Evolutionary conservation across 1,139 yeast genomes (phyloP), one percentile per base, ranked within the genome.

Genomic region (Candida labiduridarum): DNA sequence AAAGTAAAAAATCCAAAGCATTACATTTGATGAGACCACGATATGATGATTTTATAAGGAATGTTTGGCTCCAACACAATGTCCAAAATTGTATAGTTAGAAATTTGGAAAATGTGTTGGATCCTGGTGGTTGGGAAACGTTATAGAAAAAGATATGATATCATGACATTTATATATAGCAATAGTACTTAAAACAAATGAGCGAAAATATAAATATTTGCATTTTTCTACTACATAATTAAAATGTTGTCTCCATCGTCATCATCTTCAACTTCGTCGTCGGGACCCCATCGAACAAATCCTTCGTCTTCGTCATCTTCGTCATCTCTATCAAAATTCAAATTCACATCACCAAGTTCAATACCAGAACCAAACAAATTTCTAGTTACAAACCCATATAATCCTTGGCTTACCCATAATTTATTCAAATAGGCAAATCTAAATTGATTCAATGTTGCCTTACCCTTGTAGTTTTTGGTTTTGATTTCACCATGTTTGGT

Each of bases 101-200:
- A 57, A 85, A 84, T 56, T 75, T 94, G 33, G 97, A 92, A 59
- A 83, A 85, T 44, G 83, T 80, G 7, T 69, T 85, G 35, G 98
- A 94, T 67, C 83, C 88, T 34, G 98, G 98, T 11, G 98, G 98
- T 1, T 94, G 99, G 99, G 95, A 88, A 59, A 89, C 97, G 1
- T 72, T 92, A 62, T 92, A 72, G 60, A 43, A 11, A 34, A 15
- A 31, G 35, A 35, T 36, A 16, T 25, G 29, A 8, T 25, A 25
- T 25, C 10, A 25, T 25, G 29, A 25, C 9, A 2, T 25, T 25
- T 25, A 9, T 25, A 4, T 25, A 25, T 25, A 25, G 41, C 52
- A 46, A 14, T 14, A 34, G 15, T 34, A n/a, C 7, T 3, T 10
- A 35, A 18, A 7, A 35, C 22, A 18, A 49, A 31, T 5, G 29